Percentiles rank a stretch among this genome's conserved stretches.
Conservation (phyloP, 2,329 filamentous ascomycete species). For the Juglanconis juglandina region DNA sequence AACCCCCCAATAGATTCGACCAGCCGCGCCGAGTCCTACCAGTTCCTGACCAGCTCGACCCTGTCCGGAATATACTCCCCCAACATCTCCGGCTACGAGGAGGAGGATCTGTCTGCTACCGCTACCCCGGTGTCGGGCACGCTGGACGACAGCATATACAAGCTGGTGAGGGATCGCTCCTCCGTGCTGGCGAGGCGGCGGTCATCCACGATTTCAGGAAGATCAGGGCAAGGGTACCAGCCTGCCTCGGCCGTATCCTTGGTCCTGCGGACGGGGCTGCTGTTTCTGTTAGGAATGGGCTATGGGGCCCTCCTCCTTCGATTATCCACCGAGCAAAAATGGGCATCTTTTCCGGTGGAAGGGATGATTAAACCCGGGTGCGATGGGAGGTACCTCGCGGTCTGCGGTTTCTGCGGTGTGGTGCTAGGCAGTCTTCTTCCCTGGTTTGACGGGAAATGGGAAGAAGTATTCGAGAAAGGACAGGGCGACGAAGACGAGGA, state of each 20-base stretch:
- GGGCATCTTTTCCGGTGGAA: slow-evolving; percentile 59
- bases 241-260: slow-evolving; percentile 45
- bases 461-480: slow-evolving; percentile 43
- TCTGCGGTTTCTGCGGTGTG: slow-evolving; percentile 81
- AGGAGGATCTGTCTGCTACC: slow-evolving; percentile 55
- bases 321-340: slow-evolving; percentile 66
- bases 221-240: slow-evolving; percentile 9
- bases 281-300: slow-evolving; percentile 75
- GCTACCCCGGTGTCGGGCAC: slow-evolving; percentile 34
- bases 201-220: slow-evolving; percentile 30
- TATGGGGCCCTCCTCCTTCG: slow-evolving; percentile 81
- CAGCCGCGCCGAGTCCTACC: slow-evolving; percentile 70
- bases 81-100: slow-evolving; percentile 48
- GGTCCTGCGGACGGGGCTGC: slow-evolving; percentile 54
- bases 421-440: slow-evolving; percentile 76
- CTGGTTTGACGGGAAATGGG: slow-evolving; percentile 77
- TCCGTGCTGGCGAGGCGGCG: slow-evolving; percentile 30
- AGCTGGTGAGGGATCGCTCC: slow-evolving; percentile 41
- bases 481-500: slow-evolving; percentile 27
- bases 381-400: slow-evolving; percentile 66
- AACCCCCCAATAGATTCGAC: slow-evolving; percentile 36
- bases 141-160: slow-evolving; percentile 43
- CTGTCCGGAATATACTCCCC: slow-evolving; percentile 87
- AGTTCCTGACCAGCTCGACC: slow-evolving; percentile 86
- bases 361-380: slow-evolving; percentile 39